phyloP scores from a whole-genome alignment of 176 grass and related monocot genomes.

The Hordeum marinum region DNA sequence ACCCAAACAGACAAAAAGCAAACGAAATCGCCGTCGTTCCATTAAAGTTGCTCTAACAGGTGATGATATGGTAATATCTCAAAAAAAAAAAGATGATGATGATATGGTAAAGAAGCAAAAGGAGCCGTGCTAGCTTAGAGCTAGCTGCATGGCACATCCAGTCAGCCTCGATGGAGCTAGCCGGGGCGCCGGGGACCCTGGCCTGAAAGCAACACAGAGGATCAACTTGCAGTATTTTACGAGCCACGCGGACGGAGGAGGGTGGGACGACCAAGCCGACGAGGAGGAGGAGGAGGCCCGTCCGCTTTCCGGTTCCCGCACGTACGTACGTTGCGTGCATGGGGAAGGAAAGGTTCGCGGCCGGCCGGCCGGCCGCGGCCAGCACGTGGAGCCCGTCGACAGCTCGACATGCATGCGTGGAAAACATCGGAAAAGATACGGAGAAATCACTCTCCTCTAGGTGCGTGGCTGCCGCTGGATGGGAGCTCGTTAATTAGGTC shows the following conservation, averaged over 20 bases:
- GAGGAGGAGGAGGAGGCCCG: background rate
- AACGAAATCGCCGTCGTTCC: no score
- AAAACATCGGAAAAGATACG: background rate
- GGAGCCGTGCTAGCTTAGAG: no score
- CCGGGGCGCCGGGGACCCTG: background rate
- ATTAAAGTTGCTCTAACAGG: no score
- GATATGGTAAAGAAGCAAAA: background rate
- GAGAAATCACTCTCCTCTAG: no score
- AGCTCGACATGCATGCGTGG: background rate
- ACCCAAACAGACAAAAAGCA: no score
- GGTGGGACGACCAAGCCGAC: background rate
- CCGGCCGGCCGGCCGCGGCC: background rate
- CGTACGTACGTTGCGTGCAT: constrained; percentile 64
- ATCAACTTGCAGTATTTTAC: constrained; percentile 23
- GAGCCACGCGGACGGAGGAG: background rate
- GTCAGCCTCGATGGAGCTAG: background rate
- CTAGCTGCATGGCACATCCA: no score
- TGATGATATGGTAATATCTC: background rate
- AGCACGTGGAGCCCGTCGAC: constrained; percentile 19
- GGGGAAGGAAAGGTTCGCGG: constrained; percentile 57
- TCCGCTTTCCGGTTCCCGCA: background rate
- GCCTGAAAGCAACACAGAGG: constrained; percentile 12
- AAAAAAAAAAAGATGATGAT: no score
- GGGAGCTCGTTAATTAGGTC: no score
- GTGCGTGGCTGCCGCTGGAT: background rate